Base-by-base conservation (phyloP, 768 basidiomycete genomes). In the Naganishia onofrii region DNA sequence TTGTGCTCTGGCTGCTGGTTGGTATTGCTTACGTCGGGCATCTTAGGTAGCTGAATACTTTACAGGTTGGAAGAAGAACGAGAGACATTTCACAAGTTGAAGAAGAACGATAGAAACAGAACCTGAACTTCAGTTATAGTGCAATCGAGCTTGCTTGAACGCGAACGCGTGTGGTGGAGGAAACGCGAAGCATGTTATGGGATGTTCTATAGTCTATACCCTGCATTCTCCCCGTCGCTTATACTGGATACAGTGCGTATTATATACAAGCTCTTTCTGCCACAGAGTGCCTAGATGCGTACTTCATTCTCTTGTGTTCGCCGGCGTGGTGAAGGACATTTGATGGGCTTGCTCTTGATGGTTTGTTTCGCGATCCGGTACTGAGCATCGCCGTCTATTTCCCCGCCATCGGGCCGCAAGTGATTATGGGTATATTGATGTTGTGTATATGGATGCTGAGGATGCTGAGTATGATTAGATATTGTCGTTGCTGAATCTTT, bases 301-400 rank as follows among this genome's bases (percentile, higher is more conserved):
- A 63, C 42, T 34, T 63, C 60, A 42, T 63, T 38, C 26, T 28
- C 60, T 13, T 44, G 36, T n/a, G 36, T 46, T 10, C 23, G 48
- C 2, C 60, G 36, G 0, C 60, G 60, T 29, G 60, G 60, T 23
- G 60, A 63, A 19, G 60, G 60, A 29, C 60, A 63, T 26, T 63
- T 63, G 60, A 63, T 63, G 1, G 60, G 60, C 32, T 63, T 63
- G 42, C 60, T 63, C 60, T 63, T 55, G 29, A 29, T 34, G 2
- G 28, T 7, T 29, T 29, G 54, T 55, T 34, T 51, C 48, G 23
- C 23, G 6, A 3, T 23, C 48, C 12, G 3, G 9, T 63, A 42
- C 5, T 42, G 60, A 7, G 31, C 4, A 21, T 34, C 31, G 57
- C 42, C 13, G n/a, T 51, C 48, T 51, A n/a, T 26, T 3, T 51